phyloP scores from a whole-genome alignment of 2,329 filamentous ascomycete species.

The Trichoderma koningii region DNA sequence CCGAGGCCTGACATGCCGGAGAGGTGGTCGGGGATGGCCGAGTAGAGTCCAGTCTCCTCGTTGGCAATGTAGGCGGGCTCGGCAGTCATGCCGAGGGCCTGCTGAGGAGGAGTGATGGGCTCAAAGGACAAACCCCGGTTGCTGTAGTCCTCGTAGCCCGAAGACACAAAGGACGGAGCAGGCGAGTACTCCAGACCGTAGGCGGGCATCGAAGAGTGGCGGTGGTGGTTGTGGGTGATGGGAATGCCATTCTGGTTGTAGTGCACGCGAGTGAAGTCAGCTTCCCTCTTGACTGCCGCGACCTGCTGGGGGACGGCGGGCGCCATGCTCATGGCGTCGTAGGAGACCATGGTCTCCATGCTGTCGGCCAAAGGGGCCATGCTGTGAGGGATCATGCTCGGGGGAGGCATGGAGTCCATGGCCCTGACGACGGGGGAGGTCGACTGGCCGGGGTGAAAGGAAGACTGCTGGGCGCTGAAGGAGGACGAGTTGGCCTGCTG shows the following conservation, averaged over 20 bases:
- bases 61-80: slow-evolving; percentile 98
- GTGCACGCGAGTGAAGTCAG: slow-evolving; percentile 77
- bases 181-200: slow-evolving; percentile 96
- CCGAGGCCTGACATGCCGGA: slow-evolving; percentile 73
- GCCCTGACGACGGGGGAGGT: slow-evolving; percentile 87
- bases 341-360: slow-evolving; percentile 73
- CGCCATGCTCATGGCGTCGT: slow-evolving; percentile 70
- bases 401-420: slow-evolving; percentile 92
- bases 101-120: slow-evolving; percentile 93
- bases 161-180: slow-evolving; percentile 97
- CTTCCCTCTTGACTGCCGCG: slow-evolving; percentile 80
- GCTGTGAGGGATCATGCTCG: slow-evolving; percentile 70
- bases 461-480: slow-evolving; percentile 77
- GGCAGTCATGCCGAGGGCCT: slow-evolving; percentile 74
- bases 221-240: slow-evolving; percentile 79
- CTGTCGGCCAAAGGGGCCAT: slow-evolving; percentile 60
- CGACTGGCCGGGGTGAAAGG: slow-evolving; percentile 74
- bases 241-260: slow-evolving; percentile 93
- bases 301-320: slow-evolving; percentile 66
- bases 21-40: slow-evolving; percentile 86
- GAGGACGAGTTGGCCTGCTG: slow-evolving; percentile 98
- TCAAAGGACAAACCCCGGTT: slow-evolving; percentile 95
- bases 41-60: slow-evolving; percentile 95
- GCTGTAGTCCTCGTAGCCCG: slow-evolving; percentile 97
- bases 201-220: slow-evolving; percentile 97